A percentile compares a stretch with the other conserved stretches of the same genome.
Evolutionary conservation across 2,329 filamentous ascomycete genomes (phyloP).

Genomic region (Colletotrichum caudatum): DNA sequence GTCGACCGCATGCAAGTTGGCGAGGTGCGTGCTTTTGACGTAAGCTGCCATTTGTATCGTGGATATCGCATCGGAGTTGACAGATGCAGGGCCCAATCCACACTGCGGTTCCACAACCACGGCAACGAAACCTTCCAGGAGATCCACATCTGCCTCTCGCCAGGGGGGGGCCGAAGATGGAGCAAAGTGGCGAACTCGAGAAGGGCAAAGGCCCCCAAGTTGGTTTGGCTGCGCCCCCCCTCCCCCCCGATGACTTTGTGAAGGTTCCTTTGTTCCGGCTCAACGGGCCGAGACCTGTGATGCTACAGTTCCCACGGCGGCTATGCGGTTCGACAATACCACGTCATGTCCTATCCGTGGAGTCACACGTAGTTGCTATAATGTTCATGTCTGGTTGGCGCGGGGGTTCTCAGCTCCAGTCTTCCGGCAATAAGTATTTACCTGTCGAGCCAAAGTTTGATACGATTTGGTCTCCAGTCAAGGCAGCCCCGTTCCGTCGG

Average conservation of each 20-base stretch:
- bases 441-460: background rate
- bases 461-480: background rate
- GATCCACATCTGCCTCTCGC: slow-evolving; percentile 1
- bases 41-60: background rate
- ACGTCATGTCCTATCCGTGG: background rate
- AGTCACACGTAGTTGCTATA: background rate
- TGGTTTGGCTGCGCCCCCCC: no score
- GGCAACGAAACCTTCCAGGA: slow-evolving; percentile 6
- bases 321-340: background rate
- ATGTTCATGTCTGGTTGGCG: background rate
- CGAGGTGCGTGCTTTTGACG: background rate
- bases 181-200: background rate
- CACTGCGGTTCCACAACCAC: slow-evolving; percentile 13
- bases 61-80: background rate
- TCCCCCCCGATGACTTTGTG: background rate
- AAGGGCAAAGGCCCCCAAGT: slow-evolving; percentile 2
- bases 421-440: background rate
- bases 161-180: background rate
- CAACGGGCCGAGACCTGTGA: background rate
- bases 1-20: background rate
- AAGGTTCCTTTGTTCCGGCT: background rate
- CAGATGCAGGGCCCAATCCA: background rate
- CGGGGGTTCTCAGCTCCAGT: background rate
- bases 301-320: background rate
- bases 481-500: background rate